Evolutionary conservation across 345 rosid genomes (phyloP).

Genomic region (Heritiera littoralis): DNA sequence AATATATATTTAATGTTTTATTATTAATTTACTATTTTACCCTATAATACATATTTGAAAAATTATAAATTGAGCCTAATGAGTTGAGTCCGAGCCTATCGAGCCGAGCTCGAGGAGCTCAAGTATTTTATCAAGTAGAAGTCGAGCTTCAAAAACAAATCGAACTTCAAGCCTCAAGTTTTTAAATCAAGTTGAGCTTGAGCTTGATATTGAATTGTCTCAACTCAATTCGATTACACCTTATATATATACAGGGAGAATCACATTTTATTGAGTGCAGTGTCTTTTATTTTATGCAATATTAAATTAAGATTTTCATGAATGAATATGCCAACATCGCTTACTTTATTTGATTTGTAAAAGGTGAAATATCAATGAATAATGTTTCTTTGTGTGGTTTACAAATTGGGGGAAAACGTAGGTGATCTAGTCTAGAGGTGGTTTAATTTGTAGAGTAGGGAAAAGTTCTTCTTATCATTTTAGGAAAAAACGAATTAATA

Average conservation of each 20-base stretch:
- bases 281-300: background rate
- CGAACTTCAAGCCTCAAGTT: no score
- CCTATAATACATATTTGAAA: no score
- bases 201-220: no score
- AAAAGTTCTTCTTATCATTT: background rate
- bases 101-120: no score
- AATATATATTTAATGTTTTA: no score
- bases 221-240: no score
- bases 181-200: no score
- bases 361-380: background rate
- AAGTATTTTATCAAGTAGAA: no score
- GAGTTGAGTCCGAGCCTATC: no score
- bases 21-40: no score
- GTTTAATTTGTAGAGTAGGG: background rate
- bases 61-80: no score
- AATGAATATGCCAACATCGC: background rate
- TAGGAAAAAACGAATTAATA: background rate
- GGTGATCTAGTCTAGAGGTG: background rate
- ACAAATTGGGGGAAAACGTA: background rate
- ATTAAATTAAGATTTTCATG: background rate
- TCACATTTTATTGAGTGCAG: background rate
- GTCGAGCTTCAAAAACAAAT: no score
- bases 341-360: conserved; percentile 1
- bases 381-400: background rate
- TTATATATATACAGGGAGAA: background rate